Base-by-base conservation (phyloP, 805 yeast species). In the Wickerhamiella parazyma region DNA sequence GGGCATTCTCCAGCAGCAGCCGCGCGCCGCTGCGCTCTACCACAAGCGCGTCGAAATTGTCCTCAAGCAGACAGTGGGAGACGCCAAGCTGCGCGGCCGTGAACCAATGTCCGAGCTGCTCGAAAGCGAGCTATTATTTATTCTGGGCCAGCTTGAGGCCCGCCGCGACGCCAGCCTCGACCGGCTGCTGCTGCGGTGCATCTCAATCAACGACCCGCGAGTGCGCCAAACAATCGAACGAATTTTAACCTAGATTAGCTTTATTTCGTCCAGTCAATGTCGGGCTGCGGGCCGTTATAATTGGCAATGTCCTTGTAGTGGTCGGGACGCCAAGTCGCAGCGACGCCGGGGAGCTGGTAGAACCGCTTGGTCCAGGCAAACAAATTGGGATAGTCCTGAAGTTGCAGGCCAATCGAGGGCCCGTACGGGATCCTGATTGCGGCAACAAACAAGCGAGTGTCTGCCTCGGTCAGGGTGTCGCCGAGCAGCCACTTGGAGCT, bases 391-490 rank as follows among this genome's bases (percentile, higher is more conserved):
- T 73, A 89, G 50, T 84, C 81, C 40, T 54, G 61, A 56, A 96
- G 73, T 52, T 87, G 80, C 70, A 75, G 78, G 33, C 77, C 76
- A 46, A 85, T 62, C 61, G 83, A 86, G 62, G 93, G 82, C 29
- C 62, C 84, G 84, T 72, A 86, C 84, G 89, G 96, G 55, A 87
- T 86, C 56, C 96, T 74, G 37, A 84, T 67, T 48, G 89, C 76
- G 3, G 95, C 84, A 17, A 95, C 77, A 63, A 64, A 89, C 33
- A 87, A 71, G 50, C 95, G 70, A 45, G 89, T 68, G 61, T 89
- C 97, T 2, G 89, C 93, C 64, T 85, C 95, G 2, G 95, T 85
- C 44, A 87, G 63, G 37, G 62, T 65, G 44, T 75, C 69, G 2
- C 85, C 86, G 6, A 76, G 56, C 41, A 83, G 59, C 56, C 61